Conservation (phyloP, 2,329 filamentous ascomycete genomes). For the Aspergillus arachidicola region DNA sequence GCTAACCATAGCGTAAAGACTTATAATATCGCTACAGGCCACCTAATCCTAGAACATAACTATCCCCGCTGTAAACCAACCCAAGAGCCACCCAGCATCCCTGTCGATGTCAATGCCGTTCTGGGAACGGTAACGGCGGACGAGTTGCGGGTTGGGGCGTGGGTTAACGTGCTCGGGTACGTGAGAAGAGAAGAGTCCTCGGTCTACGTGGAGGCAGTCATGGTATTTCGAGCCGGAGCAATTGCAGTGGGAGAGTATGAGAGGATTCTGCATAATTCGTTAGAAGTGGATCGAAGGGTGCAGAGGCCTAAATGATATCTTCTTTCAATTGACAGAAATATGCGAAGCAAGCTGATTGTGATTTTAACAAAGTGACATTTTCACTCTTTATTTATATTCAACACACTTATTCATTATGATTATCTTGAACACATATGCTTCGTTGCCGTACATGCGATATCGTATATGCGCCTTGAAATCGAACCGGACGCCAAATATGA, state of each 20-base stretch:
- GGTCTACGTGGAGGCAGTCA: conserved; percentile 68
- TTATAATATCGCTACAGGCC: conserved; percentile 61
- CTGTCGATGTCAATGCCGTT: conserved; percentile 72
- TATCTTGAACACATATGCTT: conserved; percentile 6
- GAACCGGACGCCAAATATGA: conserved; percentile 10
- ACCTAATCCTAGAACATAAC: conserved; percentile 69
- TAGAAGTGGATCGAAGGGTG: conserved; percentile 37
- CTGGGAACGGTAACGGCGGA: conserved; percentile 66
- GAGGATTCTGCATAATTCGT: conserved; percentile 51
- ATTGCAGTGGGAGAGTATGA: conserved; percentile 75
- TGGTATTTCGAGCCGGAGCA: conserved; percentile 76
- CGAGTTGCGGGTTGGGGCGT: conserved; percentile 72
- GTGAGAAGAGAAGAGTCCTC: conserved; percentile 40
- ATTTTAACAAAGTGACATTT: background rate
- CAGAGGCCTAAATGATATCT: conserved; percentile 8
- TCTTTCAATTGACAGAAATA: background rate
- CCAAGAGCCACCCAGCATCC: conserved; percentile 47
- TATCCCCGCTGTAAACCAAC: conserved; percentile 50
- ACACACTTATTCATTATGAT: conserved; percentile 3
- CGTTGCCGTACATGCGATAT: background rate
- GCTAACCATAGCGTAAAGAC: conserved; percentile 55
- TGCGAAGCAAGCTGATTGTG: background rate
- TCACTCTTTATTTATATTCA: background rate
- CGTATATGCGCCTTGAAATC: conserved; percentile 6
- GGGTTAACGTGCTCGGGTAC: conserved; percentile 89